phyloP scores from a whole-genome alignment of 257 asterid species.

The Apocynum venetum region DNA sequence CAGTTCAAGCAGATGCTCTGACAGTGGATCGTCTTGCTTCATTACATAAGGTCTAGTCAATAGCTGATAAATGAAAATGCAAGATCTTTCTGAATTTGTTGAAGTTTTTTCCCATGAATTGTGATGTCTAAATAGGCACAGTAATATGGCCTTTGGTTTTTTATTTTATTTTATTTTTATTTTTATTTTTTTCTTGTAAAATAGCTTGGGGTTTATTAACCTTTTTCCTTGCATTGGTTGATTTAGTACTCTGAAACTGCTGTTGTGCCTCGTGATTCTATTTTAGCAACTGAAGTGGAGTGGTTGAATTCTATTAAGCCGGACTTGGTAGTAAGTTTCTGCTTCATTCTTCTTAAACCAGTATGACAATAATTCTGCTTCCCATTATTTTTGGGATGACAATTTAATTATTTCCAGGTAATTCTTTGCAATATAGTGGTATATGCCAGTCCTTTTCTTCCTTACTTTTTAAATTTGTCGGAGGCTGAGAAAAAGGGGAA shows the following conservation, averaged over 20 bases:
- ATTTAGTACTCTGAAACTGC: conserved; percentile 95
- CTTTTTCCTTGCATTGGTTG: conserved; percentile 15
- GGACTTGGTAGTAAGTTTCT: conserved; percentile 72
- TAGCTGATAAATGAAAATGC: neutral
- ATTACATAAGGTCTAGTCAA: conserved; percentile 59
- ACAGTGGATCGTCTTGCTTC: conserved; percentile 99
- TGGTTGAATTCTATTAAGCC: conserved; percentile 94
- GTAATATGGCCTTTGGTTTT: no score
- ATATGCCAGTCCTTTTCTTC: neutral
- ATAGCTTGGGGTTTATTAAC: neutral
- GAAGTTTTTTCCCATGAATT: neutral
- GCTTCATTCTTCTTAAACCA: neutral
- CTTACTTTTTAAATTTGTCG: neutral
- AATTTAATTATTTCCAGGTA: neutral
- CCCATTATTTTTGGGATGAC: neutral
- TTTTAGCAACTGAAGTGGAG: conserved; percentile 83
- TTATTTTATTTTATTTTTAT: no score
- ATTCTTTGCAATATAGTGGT: neutral
- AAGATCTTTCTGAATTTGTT: neutral
- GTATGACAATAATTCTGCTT: neutral
- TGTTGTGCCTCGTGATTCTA: conserved; percentile 81
- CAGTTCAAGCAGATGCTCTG: conserved; percentile 99
- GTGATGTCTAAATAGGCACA: neutral
- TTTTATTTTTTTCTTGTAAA: no score
- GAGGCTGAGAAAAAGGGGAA: neutral